Conservation (phyloP, 2,329 filamentous ascomycete species). For the Fusarium equiseti region DNA sequence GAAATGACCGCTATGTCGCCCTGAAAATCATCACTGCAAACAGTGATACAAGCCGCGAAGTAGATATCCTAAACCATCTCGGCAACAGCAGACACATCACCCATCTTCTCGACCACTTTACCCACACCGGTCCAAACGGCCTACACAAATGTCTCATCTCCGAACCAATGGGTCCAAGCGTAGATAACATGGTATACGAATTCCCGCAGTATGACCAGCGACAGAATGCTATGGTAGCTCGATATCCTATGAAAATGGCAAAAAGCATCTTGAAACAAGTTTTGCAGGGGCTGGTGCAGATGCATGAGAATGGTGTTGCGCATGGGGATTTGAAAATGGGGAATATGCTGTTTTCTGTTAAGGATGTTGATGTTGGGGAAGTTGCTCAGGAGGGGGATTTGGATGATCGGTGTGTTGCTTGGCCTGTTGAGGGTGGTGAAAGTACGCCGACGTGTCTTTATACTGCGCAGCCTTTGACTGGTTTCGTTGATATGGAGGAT, state of each 20-base stretch:
- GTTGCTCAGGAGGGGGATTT: not conserved
- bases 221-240: not conserved
- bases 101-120: not conserved
- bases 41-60: not conserved
- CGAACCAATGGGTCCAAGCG: not conserved
- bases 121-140: not conserved
- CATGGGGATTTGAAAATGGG: not conserved
- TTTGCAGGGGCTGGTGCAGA: not conserved
- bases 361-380: fast-evolving
- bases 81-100: fast-evolving
- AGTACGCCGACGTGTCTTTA: fast-evolving
- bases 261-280: not conserved
- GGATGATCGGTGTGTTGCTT: not conserved
- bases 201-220: fast-evolving
- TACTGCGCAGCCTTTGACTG: not conserved
- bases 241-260: not conserved
- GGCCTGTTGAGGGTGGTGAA: not conserved
- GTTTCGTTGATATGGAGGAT: not conserved
- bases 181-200: not conserved
- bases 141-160: not conserved
- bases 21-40: not conserved
- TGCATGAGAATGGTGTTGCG: not conserved
- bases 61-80: fast-evolving
- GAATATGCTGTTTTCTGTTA: not conserved
- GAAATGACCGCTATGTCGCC: not conserved